These are phyloP conservation scores for Parasarocladium wereldwijsianum DNA, from an alignment of 2,329 filamentous ascomycete species.

Conservation along the genomic window DNA sequence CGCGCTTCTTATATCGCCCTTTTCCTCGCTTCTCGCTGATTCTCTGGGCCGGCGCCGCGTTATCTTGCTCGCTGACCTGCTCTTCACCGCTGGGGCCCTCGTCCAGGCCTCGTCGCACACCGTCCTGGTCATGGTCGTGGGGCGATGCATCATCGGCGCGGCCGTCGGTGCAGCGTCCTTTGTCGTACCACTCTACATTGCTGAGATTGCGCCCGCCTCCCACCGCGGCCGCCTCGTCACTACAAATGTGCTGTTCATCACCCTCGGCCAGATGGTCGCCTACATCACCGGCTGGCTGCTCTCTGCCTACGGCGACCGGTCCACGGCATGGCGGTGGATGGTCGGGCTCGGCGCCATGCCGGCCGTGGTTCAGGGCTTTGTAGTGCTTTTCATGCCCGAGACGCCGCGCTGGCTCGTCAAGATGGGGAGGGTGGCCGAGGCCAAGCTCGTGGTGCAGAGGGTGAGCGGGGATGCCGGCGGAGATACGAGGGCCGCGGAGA, in stretches of 20 bases:
- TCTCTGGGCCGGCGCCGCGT: constrained; percentile 44
- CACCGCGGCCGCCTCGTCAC: constrained; percentile 71
- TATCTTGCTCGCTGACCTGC: constrained; percentile 46
- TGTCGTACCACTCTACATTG: constrained; percentile 77
- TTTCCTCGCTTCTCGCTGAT: constrained; percentile 51
- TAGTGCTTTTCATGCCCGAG: constrained; percentile 67
- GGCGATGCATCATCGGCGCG: constrained; percentile 54
- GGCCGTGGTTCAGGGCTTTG: constrained; percentile 52
- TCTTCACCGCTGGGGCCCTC: constrained; percentile 55
- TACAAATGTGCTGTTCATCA: constrained; percentile 70
- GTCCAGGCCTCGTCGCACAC: constrained; percentile 44
- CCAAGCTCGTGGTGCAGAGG: constrained; percentile 47
- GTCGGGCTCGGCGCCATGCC: constrained; percentile 74
- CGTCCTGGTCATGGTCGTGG: constrained; percentile 50
- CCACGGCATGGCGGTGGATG: constrained; percentile 75
- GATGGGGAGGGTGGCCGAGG: constrained; percentile 44
- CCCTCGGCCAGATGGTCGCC: constrained; percentile 75
- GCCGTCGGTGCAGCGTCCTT: constrained; percentile 67
- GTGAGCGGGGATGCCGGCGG: constrained; percentile 39
- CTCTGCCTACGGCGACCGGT: constrained; percentile 32
- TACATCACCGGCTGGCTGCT: constrained; percentile 75
- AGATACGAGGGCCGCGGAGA: constrained; percentile 33
- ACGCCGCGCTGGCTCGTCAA: constrained; percentile 79
- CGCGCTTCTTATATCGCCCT: constrained; percentile 48
- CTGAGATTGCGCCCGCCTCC: constrained; percentile 65